Base-by-base conservation (phyloP, 2,329 filamentous ascomycete species). In the Tolypocladium sp. region DNA sequence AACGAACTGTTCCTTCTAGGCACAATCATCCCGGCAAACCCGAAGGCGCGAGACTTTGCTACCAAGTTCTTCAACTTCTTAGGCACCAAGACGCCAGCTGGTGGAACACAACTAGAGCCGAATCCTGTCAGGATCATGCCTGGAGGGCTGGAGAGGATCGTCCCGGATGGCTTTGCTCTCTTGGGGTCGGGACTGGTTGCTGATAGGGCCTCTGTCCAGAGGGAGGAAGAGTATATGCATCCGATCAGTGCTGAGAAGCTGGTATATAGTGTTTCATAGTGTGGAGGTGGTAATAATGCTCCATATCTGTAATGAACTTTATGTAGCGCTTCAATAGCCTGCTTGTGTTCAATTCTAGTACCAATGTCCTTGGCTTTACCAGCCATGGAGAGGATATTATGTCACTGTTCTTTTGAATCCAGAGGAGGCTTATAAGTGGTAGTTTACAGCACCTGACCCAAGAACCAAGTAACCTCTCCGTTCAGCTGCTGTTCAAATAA, bases 171-270 rank as follows among this genome's bases (percentile, higher is more conserved):
- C 0, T 69, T 73, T 44, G 15, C 57, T 0, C 59, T 73, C 22
- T 58, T 73, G 0, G 69, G 68, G 0, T 57, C 62, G 2, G 61
- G 61, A 0, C 44, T 53, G 1, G 69, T 75, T 40, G 63, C 63
- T 1, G 63, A 62, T 17, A 65, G 70, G 12, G 53, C 56, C n/a
- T 57, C 25, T 2, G 49, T 2, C 20, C 20, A 1, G 68, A 74
- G 56, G 65, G 66, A 55, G 5, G 53, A 55, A 20, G 35, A 38
- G 0, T 70, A 69, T 56, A 76, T 77, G 73, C 66, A 62, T 1
- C 73, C 74, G 0, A 65, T 78, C 1, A 75, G 74, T 58, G 74
- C 66, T 0, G 75, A 78, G 64, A 78, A 77, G 63, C 56, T 76
- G 12, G 69, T 72, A 0, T 72, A 73, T 40, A 56, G 27, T 22